These are phyloP conservation scores for Beta macrorhiza DNA, from an alignment of 179 eudicot species.

Conservation along the genomic window DNA sequence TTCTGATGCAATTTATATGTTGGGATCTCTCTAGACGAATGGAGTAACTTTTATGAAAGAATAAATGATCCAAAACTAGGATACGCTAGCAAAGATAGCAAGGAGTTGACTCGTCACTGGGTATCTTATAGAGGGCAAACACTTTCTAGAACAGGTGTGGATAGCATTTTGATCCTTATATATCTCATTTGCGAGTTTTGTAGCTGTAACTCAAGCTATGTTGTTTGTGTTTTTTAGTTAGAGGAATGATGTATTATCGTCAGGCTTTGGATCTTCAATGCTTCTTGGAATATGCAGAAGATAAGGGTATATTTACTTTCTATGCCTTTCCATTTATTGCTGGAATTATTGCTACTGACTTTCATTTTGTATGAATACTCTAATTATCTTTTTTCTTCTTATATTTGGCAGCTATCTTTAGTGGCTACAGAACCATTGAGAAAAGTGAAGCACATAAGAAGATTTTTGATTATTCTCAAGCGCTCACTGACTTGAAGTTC, in stretches of 20 bases:
- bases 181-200: conserved; percentile 11
- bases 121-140: conserved; percentile 98
- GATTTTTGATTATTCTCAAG: conserved; percentile 59
- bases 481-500: conserved; percentile 93
- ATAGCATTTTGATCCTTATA: conserved; percentile 17
- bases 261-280: conserved; percentile 88
- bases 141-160: conserved; percentile 87
- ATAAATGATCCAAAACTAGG: conserved; percentile 55
- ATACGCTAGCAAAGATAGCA: conserved; percentile 49
- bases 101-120: conserved; percentile 76
- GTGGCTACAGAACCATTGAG: conserved; percentile 80
- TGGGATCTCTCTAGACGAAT: conserved; percentile 60
- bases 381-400: conserved; percentile 6
- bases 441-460: conserved; percentile 42
- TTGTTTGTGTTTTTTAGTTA: conserved; percentile 50
- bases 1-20: conserved; percentile 13
- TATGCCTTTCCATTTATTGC: not conserved
- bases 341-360: not conserved
- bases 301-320: conserved; percentile 49
- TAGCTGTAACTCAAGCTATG: conserved; percentile 21
- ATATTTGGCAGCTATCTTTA: conserved; percentile 58
- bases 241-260: conserved; percentile 99
- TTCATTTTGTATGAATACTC: conserved; percentile 12
- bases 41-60: conserved; percentile 72
- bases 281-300: conserved; percentile 81